phyloP scores from a whole-genome alignment of 495 filamentous ascomycete species.

The Penicillium manginii region DNA sequence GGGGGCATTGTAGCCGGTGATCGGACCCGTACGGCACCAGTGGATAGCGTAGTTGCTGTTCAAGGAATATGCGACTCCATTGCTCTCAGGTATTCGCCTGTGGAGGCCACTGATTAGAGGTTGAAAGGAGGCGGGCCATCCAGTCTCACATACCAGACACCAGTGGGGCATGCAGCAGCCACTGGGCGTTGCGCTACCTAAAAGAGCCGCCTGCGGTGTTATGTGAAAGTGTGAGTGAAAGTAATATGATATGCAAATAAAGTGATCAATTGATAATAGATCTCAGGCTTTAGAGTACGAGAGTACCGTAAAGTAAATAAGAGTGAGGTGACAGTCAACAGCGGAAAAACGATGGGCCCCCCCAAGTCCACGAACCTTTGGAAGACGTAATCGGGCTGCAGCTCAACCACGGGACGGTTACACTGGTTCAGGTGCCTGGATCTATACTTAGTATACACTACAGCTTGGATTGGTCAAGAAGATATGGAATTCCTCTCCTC shows the following conservation, averaged over 20 bases:
- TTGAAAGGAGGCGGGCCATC: constrained; percentile 12
- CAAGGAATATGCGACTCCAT: constrained; percentile 26
- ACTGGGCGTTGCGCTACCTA: constrained; percentile 10
- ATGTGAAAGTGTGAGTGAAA: neutral
- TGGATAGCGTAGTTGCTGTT: constrained; percentile 8
- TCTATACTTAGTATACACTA: too few species aligned
- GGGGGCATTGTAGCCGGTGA: constrained; percentile 39
- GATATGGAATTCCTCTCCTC: too few species aligned
- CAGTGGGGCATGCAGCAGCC: constrained; percentile 25
- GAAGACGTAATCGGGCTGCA: too few species aligned
- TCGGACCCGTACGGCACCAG: constrained; percentile 14
- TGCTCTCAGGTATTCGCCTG: constrained; percentile 15
- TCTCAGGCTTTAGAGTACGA: too few species aligned
- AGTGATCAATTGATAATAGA: too few species aligned
- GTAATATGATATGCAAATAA: neutral
- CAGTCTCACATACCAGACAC: constrained; percentile 31
- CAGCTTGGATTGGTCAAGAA: too few species aligned
- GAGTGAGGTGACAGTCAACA: too few species aligned
- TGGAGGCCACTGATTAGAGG: constrained; percentile 22
- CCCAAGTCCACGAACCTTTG: too few species aligned
- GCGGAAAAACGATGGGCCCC: too few species aligned
- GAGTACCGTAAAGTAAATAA: too few species aligned
- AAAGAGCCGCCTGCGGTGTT: neutral
- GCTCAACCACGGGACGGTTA: too few species aligned
- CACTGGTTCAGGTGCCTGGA: too few species aligned